Evolutionary conservation across 257 asterid genomes (phyloP).

Genomic region (Penstemon newberryi): DNA sequence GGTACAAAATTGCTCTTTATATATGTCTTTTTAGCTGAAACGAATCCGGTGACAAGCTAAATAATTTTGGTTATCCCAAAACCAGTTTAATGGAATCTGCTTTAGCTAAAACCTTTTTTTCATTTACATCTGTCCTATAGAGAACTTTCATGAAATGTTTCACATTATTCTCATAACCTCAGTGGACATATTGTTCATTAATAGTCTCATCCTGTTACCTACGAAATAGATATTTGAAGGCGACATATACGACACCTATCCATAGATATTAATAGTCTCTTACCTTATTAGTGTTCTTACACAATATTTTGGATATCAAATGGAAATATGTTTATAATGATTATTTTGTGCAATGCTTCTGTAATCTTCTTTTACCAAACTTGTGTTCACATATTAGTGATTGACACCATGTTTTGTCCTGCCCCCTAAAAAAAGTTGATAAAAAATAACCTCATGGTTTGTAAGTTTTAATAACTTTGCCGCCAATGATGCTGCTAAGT

Average conservation of each 20-base stretch:
- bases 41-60: neutral
- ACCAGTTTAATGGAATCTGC: neutral
- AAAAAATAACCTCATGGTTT: too few relatives aligned
- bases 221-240: neutral
- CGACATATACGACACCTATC: neutral
- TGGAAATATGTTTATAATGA: too few relatives aligned
- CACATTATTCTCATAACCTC: neutral
- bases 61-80: neutral
- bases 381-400: neutral
- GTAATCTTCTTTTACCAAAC: neutral
- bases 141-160: neutral
- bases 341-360: too few relatives aligned
- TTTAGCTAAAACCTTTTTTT: neutral
- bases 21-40: slow-evolving; percentile 11
- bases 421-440: neutral
- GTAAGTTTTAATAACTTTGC: too few relatives aligned
- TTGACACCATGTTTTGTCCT: neutral
- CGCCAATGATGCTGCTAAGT: neutral
- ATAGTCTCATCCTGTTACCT: neutral
- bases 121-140: too few relatives aligned
- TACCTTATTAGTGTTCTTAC: too few relatives aligned
- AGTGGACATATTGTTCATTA: neutral
- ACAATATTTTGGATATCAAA: too few relatives aligned
- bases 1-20: slow-evolving; percentile 38
- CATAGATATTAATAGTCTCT: too few relatives aligned